A percentile compares a stretch with the other conserved stretches of the same genome.
phyloP scores from a whole-genome alignment of 306 rosid genomes.

The Senna siamea region DNA sequence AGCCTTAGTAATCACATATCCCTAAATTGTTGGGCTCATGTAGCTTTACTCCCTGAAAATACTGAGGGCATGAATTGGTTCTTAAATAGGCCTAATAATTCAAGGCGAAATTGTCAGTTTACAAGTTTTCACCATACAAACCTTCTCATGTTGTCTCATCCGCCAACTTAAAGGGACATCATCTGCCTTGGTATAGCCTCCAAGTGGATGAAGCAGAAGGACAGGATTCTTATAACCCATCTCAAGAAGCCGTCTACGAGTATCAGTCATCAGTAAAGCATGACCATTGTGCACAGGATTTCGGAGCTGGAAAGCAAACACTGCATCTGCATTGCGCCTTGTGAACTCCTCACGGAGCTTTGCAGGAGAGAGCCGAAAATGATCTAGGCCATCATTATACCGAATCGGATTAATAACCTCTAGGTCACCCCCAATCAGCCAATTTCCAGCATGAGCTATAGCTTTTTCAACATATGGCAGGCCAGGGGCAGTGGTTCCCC shows the following conservation, averaged over 20 bases:
- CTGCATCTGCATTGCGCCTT: conserved; percentile 90
- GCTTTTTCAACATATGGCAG: conserved; percentile 91
- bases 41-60: background rate
- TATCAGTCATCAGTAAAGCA: conserved; percentile 95
- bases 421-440: conserved; percentile 98
- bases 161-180: conserved; percentile 98
- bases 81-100: no score
- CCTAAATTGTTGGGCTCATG: background rate
- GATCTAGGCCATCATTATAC: conserved; percentile 94
- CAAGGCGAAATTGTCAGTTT: background rate
- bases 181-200: conserved; percentile 98
- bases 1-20: background rate
- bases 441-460: conserved; percentile 79
- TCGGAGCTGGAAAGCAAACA: conserved; percentile 93
- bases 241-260: conserved; percentile 90
- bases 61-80: background rate
- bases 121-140: conserved; percentile 29
- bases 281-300: conserved; percentile 99
- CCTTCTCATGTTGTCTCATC: conserved; percentile 99
- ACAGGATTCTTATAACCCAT: conserved; percentile 98
- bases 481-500: conserved; percentile 94
- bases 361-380: conserved; percentile 85
- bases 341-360: conserved; percentile 85
- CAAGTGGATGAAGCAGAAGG: conserved; percentile 95
- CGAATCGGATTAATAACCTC: conserved; percentile 88